These are phyloP conservation scores for Lachnellula occidentalis DNA, from an alignment of 2,329 filamentous ascomycete genomes.

Conservation along the genomic window DNA sequence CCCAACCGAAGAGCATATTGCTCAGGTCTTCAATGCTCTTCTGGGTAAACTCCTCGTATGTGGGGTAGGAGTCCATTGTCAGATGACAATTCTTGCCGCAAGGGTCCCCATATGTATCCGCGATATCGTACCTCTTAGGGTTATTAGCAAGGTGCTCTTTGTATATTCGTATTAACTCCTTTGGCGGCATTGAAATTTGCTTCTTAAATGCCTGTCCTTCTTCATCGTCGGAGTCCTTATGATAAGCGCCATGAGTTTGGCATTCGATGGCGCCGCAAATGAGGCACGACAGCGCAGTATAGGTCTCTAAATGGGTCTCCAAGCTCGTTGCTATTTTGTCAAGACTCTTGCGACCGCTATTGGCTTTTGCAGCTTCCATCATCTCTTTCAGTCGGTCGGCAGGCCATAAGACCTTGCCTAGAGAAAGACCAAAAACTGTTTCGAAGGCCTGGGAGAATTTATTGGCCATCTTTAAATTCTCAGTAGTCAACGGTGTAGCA, in stretches of 20 bases:
- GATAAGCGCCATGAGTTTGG: constrained; percentile 22
- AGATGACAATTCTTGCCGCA: background rate
- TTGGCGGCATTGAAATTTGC: background rate
- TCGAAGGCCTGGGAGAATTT: constrained; percentile 16
- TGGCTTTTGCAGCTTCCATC: constrained; percentile 5
- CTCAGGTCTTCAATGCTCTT: constrained; percentile 4
- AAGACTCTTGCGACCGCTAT: constrained; percentile 1
- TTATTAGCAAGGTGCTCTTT: constrained; percentile 5
- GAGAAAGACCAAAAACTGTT: constrained; percentile 11
- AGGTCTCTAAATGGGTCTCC: constrained; percentile 19
- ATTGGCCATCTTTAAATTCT: background rate
- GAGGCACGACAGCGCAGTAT: constrained; percentile 21
- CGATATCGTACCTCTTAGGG: constrained; percentile 1
- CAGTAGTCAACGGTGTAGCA: constrained; percentile 3
- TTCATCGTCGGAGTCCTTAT: constrained; percentile 11
- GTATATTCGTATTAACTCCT: constrained; percentile 20
- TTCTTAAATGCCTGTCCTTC: background rate
- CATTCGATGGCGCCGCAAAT: constrained; percentile 26
- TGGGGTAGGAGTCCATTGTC: background rate
- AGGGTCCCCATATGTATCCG: background rate
- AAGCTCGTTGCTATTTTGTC: background rate
- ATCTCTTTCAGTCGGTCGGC: constrained; percentile 20
- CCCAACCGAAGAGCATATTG: constrained; percentile 16
- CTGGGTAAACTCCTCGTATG: background rate
- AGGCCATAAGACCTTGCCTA: constrained; percentile 20